Conservation (phyloP, 345 rosid species). For the Raphanus sativus region DNA sequence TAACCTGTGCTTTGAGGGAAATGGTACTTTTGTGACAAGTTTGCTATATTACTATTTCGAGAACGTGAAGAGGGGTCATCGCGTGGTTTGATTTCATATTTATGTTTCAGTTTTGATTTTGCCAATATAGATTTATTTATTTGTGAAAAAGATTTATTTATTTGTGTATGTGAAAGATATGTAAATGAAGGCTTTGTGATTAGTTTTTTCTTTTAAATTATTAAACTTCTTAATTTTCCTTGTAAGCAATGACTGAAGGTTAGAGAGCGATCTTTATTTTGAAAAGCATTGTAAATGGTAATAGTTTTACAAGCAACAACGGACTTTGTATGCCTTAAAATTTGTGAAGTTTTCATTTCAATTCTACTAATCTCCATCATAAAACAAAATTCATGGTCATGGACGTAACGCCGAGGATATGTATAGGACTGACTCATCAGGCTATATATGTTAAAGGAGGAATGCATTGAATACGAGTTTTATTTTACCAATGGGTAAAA, state of each 20-base stretch:
- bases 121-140: neutral
- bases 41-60: neutral
- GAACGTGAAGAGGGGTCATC: neutral
- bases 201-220: neutral
- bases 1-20: neutral
- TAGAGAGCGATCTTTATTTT: neutral
- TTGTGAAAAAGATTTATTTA: neutral
- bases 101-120: neutral
- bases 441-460: neutral
- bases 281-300: neutral
- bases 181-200: neutral
- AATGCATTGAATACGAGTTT: neutral
- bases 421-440: neutral
- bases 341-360: too few species aligned
- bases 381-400: neutral
- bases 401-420: neutral
- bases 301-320: neutral
- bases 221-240: neutral
- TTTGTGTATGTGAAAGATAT: neutral
- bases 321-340: too few species aligned
- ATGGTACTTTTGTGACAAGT: neutral
- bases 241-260: neutral
- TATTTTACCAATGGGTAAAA: neutral
- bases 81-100: neutral
- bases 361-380: neutral